These are phyloP conservation scores for Gyrodon lividus DNA, from an alignment of 768 basidiomycete genomes.

Conservation along the genomic window DNA sequence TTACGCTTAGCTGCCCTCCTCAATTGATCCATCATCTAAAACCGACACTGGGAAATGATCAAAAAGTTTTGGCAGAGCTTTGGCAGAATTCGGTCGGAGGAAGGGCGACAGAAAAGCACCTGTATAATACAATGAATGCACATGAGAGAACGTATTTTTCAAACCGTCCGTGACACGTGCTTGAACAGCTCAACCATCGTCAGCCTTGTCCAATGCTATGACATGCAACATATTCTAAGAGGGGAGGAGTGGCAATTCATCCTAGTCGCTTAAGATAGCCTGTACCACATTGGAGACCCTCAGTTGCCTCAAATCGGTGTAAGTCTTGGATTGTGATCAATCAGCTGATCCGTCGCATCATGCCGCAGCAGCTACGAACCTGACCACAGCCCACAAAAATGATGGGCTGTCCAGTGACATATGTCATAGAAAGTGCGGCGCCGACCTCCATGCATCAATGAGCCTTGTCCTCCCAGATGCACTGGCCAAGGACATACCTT, in stretches of 20 bases:
- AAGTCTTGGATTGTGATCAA: slow-evolving; percentile 57
- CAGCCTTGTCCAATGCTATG: background rate
- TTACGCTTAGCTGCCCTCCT: no score
- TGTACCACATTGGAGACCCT: slow-evolving; percentile 91
- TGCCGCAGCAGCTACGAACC: slow-evolving; percentile 44
- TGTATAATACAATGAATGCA: no score
- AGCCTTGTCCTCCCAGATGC: background rate
- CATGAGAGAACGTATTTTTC: no score
- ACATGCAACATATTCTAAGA: background rate
- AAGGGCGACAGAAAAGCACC: no score
- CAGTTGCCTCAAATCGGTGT: slow-evolving; percentile 91
- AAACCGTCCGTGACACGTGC: no score
- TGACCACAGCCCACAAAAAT: slow-evolving; percentile 98
- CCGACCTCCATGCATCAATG: slow-evolving; percentile 65
- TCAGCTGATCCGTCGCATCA: slow-evolving; percentile 11
- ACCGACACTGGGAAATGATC: no score
- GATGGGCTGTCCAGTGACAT: slow-evolving; percentile 98
- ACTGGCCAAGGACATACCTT: slow-evolving; percentile 54
- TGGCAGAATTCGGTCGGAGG: no score
- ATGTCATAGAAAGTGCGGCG: slow-evolving; percentile 98
- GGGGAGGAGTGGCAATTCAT: background rate
- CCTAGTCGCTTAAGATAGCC: slow-evolving; percentile 79
- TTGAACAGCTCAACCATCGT: no score
- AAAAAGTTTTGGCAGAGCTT: no score
- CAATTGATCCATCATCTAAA: no score